These are phyloP conservation scores for Tetraselmis chui DNA, from an alignment of 139 green algal genomes.

Conservation along the genomic window DNA sequence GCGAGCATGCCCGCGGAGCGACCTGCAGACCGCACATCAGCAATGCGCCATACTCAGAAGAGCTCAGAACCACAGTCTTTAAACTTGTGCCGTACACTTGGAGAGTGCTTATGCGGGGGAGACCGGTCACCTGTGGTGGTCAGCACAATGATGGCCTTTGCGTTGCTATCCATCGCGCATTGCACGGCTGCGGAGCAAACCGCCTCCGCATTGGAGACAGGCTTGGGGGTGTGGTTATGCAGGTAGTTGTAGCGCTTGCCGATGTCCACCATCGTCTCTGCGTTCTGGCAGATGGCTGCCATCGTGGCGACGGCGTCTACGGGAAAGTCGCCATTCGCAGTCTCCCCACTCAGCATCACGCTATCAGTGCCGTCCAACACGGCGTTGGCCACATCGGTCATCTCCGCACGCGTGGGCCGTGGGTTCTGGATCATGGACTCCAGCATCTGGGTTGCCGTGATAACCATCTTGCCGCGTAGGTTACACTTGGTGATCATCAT, in stretches of 20 bases:
- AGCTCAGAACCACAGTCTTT: conserved; percentile 34
- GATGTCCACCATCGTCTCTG: conserved; percentile 62
- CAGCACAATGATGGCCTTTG: conserved; percentile 53
- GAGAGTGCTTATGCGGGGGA: conserved; percentile 30
- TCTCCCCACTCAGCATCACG: conserved; percentile 75
- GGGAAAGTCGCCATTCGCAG: conserved; percentile 65
- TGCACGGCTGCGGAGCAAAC: conserved; percentile 36
- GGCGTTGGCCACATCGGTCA: conserved; percentile 84
- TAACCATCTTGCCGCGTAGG: conserved; percentile 24
- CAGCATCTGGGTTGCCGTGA: conserved; percentile 23
- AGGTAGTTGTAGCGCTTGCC: conserved; percentile 48
- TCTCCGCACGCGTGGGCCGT: conserved; percentile 69
- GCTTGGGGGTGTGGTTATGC: conserved; percentile 45
- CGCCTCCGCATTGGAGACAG: conserved; percentile 37
- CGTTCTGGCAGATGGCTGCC: conserved; percentile 68
- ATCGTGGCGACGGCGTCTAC: conserved; percentile 65
- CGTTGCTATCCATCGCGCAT: conserved; percentile 61
- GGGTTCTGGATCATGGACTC: conserved; percentile 48
- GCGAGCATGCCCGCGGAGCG: background rate
- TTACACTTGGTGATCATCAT: conserved; percentile 30
- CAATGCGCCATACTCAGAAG: no score
- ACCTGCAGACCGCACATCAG: background rate
- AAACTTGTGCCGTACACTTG: conserved; percentile 44
- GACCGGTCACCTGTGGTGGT: conserved; percentile 36
- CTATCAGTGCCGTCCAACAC: conserved; percentile 76